A percentile compares a stretch with the other conserved stretches of the same genome.
These are phyloP conservation scores for Pythium dissotocum DNA, from an alignment of 352 stramenopile species.

Conservation along the genomic window DNA sequence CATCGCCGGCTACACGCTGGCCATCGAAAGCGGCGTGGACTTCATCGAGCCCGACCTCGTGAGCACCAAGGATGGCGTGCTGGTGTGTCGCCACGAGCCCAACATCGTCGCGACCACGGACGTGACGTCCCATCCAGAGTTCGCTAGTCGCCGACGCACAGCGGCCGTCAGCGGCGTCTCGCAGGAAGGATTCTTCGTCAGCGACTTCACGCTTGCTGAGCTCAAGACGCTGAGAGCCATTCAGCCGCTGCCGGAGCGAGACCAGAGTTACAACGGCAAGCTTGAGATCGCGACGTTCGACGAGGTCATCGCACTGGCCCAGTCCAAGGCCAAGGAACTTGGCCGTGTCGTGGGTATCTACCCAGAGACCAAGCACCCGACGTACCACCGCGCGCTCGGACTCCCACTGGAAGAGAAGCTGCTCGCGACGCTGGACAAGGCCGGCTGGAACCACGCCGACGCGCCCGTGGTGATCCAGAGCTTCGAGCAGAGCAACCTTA, in stretches of 20 bases:
- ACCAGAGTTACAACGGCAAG: conserved; percentile 78
- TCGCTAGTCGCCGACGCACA: conserved; percentile 36
- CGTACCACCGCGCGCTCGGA: conserved; percentile 58
- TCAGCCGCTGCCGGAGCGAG: conserved; percentile 72
- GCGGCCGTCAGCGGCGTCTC: conserved; percentile 57
- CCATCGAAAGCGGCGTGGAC: conserved; percentile 84
- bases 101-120: conserved; percentile 64
- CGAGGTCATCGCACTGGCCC: conserved; percentile 81
- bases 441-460: conserved; percentile 60
- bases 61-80: conserved; percentile 12
- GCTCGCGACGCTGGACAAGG: conserved; percentile 58
- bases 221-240: conserved; percentile 82
- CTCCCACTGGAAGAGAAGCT: conserved; percentile 76
- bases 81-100: conserved; percentile 15
- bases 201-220: conserved; percentile 90
- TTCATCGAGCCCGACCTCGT: conserved; percentile 91
- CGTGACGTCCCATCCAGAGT: conserved; percentile 67
- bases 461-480: conserved; percentile 67
- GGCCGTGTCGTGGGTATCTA: conserved; percentile 77
- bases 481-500: conserved; percentile 69
- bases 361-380: conserved; percentile 84
- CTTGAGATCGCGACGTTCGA: conserved; percentile 86
- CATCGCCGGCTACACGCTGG: conserved; percentile 83
- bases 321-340: conserved; percentile 52
- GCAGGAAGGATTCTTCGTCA: conserved; percentile 66